phyloP scores from a whole-genome alignment of 2,329 filamentous ascomycete species.

The Fusarium napiforme region DNA sequence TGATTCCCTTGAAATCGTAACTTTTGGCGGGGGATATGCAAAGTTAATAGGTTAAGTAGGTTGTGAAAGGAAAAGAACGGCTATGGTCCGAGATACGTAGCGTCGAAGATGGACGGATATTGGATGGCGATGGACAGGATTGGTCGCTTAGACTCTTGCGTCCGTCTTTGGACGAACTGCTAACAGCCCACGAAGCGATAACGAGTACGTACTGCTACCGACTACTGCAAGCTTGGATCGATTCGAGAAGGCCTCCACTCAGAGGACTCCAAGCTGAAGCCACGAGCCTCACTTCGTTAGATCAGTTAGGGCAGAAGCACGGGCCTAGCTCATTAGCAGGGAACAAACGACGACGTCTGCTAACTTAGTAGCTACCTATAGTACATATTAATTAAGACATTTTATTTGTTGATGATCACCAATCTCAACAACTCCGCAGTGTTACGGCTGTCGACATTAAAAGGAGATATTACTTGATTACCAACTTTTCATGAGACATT shows the following conservation, averaged over 20 bases:
- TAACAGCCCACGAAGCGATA: constrained; percentile 23
- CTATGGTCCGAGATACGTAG: constrained; percentile 18
- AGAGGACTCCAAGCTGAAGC: constrained; percentile 29
- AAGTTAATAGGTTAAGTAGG: constrained; percentile 16
- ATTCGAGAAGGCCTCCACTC: constrained; percentile 26
- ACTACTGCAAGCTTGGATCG: not conserved
- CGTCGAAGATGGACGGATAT: constrained; percentile 22
- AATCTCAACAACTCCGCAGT: constrained; percentile 31
- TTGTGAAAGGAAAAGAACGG: constrained; percentile 3
- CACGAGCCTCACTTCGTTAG: constrained; percentile 37
- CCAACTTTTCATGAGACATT: not conserved
- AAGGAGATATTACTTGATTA: constrained; percentile 15
- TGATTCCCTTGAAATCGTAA: constrained; percentile 3
- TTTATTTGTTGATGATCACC: constrained; percentile 31
- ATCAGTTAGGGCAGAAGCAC: constrained; percentile 38
- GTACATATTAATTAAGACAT: constrained; percentile 11
- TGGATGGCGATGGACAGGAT: constrained; percentile 14
- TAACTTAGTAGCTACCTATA: not conserved
- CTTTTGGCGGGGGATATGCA: constrained; percentile 18
- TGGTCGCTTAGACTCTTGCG: constrained; percentile 19
- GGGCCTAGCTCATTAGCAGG: constrained; percentile 35
- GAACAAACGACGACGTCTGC: constrained; percentile 7
- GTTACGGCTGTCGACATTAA: constrained; percentile 4
- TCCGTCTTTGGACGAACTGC: constrained; percentile 26
- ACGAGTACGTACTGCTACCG: constrained; percentile 28